Evolutionary conservation across 345 rosid species (phyloP), one percentile per base, ranked within the genome.

Genomic region (Sisymbrium altissimum): DNA sequence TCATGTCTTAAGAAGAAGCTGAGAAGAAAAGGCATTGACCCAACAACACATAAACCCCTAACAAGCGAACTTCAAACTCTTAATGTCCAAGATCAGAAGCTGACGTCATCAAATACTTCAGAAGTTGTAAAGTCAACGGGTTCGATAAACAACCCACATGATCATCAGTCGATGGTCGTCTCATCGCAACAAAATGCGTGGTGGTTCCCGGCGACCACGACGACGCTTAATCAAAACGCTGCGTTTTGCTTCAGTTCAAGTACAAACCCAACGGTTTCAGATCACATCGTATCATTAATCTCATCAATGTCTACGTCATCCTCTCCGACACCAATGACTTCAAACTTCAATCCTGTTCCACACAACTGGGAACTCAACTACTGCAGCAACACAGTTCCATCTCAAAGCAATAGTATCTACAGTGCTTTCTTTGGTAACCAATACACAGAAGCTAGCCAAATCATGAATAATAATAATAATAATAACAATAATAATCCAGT

Each of bases 1-100:
- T 85, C 92, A 29, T 44, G 83, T 74, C 79, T 87, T n/a, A 86
- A 86, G 83, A 87, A 86, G 88, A 87, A 85, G 80, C 83, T 87
- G 13, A 84, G 78, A 86, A 74, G 71, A 79, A 55, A 79, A 60
- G 81, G 81, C 59, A 78, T 78, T 43, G 81, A 78, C 30, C 81
- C 78, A 52, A 60, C 68, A 29, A 78, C 81, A 23, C 81, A 78
- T 45, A 72, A 72, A 66, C 81, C 81, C 44, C 67, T 86, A 41
- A 76, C 73, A 64, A 85, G 77, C 82, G 80, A 78, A 46, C 85
- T 80, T 35, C 83, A 86, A 19, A 71, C 88, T 4, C 81, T 75
- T 65, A 57, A 70, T 63, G 84, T 77, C 78, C 75, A 56, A 43
- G 79, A 71, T 33, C 77, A 84, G 58, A 83, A 78, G 62, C 74